Percentiles rank a stretch among this genome's conserved stretches.
These are phyloP conservation scores for Fusarium incarnatum DNA, from an alignment of 2,329 filamentous ascomycete species.

Conservation along the genomic window DNA sequence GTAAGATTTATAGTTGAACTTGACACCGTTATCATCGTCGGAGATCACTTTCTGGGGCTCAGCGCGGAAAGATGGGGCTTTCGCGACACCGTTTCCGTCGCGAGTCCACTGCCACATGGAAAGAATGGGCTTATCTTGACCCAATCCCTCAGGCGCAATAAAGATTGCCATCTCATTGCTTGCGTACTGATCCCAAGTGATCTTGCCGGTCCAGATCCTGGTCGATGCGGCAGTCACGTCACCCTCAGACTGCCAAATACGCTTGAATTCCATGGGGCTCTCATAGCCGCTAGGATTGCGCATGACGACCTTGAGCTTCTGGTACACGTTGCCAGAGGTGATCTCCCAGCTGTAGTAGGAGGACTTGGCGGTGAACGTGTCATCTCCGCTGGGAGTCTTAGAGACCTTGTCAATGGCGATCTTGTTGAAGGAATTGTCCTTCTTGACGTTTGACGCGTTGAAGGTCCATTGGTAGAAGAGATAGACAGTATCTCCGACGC, in stretches of 20 bases:
- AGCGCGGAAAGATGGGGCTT: slow-evolving; percentile 6
- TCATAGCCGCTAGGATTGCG: not conserved
- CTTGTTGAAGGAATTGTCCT: slow-evolving; percentile 30
- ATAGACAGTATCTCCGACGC: slow-evolving; percentile 25
- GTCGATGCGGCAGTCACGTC: not conserved
- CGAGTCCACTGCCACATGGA: slow-evolving; percentile 32
- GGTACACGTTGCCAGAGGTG: slow-evolving; percentile 17
- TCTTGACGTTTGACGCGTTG: slow-evolving; percentile 7
- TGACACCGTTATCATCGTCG: not conserved
- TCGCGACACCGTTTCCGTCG: not conserved
- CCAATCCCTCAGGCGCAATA: slow-evolving; percentile 32
- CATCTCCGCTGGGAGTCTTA: slow-evolving; percentile 7
- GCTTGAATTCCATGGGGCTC: slow-evolving; percentile 10
- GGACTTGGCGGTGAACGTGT: slow-evolving; percentile 16
- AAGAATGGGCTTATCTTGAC: slow-evolving; percentile 24
- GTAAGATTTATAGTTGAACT: slow-evolving; percentile 24
- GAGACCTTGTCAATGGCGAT: slow-evolving; percentile 11
- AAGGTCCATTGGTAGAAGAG: slow-evolving; percentile 35
- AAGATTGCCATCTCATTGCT: slow-evolving; percentile 27
- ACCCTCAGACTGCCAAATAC: slow-evolving; percentile 20
- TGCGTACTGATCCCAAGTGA: slow-evolving; percentile 18
- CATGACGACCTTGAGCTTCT: slow-evolving; percentile 23
- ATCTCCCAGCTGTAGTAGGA: slow-evolving; percentile 15
- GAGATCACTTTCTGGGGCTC: slow-evolving; percentile 1
- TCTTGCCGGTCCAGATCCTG: slow-evolving; percentile 37